Evolutionary conservation across 2,329 filamentous ascomycete species (phyloP).

Genomic region (Paecilomyces formosus): DNA sequence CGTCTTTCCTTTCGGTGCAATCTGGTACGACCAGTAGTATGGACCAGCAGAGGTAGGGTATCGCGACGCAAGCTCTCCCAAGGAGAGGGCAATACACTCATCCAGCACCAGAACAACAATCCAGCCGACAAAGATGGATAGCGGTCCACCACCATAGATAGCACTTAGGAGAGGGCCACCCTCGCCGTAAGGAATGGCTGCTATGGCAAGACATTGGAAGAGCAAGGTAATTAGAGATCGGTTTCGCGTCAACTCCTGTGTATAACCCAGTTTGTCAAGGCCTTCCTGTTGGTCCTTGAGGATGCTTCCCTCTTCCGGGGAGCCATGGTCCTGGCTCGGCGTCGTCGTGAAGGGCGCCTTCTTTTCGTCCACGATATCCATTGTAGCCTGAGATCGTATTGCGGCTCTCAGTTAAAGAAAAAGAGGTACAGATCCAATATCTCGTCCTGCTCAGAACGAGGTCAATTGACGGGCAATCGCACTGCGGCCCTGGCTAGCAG

Average conservation of each 20-base stretch:
- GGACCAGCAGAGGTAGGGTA: conserved; percentile 47
- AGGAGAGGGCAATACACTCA: conserved; percentile 45
- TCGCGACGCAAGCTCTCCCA: conserved; percentile 45
- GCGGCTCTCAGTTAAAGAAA: background rate
- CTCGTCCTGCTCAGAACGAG: background rate
- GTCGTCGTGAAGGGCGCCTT: background rate
- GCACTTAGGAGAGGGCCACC: conserved; percentile 32
- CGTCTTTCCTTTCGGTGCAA: conserved; percentile 35
- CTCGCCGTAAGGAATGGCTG: conserved; percentile 51
- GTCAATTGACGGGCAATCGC: background rate
- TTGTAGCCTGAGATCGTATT: background rate
- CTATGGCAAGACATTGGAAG: conserved; percentile 55
- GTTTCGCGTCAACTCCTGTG: conserved; percentile 50
- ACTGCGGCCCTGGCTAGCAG: background rate
- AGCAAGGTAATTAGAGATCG: conserved; percentile 53
- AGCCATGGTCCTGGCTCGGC: background rate
- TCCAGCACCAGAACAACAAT: conserved; percentile 47
- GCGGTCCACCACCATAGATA: conserved; percentile 41
- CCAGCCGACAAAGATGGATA: conserved; percentile 53
- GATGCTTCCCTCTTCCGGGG: conserved; percentile 7
- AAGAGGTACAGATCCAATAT: background rate
- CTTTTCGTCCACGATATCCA: background rate
- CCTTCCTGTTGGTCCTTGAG: conserved; percentile 23
- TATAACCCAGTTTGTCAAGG: conserved; percentile 48
- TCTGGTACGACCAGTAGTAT: conserved; percentile 49